Base-by-base conservation (phyloP, 768 basidiomycete genomes). In the Lanmaoa pseudosensibilis region DNA sequence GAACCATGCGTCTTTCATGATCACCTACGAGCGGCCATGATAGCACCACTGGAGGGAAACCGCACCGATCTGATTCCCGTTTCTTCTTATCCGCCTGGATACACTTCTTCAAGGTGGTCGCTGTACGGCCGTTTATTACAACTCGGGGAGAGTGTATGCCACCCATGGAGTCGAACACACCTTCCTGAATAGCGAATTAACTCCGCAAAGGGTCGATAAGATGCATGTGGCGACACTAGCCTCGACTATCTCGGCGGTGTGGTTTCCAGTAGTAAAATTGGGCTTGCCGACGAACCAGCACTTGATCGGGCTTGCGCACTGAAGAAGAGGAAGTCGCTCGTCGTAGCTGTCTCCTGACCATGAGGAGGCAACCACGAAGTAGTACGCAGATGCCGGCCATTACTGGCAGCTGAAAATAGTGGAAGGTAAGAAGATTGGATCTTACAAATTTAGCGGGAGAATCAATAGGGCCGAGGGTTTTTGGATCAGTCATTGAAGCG, bases 1-100 rank as follows among this genome's bases (percentile, higher is more conserved):
- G 44, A 56, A 39, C 32, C 55, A 47, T 57, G 55, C 27, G 23
- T 57, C 12, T 25, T 46, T 38, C 54, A 57, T 56, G 55, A 56
- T 57, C 41, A 54, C 15, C 50, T 50, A 30, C 38, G 33, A 36
- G n/a, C 9, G 25, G 47, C 25, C 21, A 54, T 30, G 48, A 39
- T 39, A 38, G 37, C 25, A 50, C 23, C 18, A 13, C 37, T 23
- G 15, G 16, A 21, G 47, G 46, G 34, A 13, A 46, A 11, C n/a
- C 30, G n/a, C 23, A 52, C 23, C 8, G 50, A 50, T 27, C 46
- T 21, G 52, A 51, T 53, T 50, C 34, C 34, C 52, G 47, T 30
- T 25, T 11, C 25, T 4, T 32, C 46, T 50, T 36, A 52, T 52
- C 52, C 51, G 51, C n/a, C n/a, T 10, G 25, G 46, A 18, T 34